phyloP scores from a whole-genome alignment of 2,329 filamentous ascomycete species.

The Cytospora paraplurivora region DNA sequence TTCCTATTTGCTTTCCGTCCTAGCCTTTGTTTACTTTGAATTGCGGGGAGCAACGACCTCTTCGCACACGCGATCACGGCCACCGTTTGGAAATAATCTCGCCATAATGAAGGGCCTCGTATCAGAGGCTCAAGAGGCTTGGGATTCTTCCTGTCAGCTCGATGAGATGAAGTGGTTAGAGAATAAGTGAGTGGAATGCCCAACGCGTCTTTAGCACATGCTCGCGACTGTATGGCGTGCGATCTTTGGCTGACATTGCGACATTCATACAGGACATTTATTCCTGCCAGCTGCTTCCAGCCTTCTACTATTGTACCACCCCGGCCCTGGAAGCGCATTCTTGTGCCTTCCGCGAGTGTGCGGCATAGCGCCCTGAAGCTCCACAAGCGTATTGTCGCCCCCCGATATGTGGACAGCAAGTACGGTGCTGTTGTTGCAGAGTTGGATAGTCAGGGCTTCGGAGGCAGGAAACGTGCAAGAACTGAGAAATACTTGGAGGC shows the following conservation, averaged over 20 bases:
- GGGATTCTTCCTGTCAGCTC: background rate
- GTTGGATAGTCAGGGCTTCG: constrained; percentile 38
- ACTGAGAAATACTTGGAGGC: constrained; percentile 36
- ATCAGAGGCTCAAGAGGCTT: background rate
- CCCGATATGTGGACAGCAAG: constrained; percentile 13
- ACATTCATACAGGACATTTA: constrained; percentile 25
- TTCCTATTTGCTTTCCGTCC: background rate
- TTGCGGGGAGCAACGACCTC: constrained; percentile 2
- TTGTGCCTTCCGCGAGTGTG: constrained; percentile 31
- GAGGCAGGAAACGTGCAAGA: constrained; percentile 41
- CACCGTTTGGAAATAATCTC: background rate
- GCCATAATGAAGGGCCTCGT: constrained; percentile 5
- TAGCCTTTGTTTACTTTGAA: constrained; percentile 22
- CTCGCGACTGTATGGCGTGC: background rate
- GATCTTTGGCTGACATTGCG: constrained; percentile 2
- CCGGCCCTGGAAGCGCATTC: constrained; percentile 37
- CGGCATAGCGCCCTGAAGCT: constrained; percentile 32
- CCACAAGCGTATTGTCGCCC: constrained; percentile 38
- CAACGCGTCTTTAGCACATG: background rate
- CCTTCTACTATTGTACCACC: constrained; percentile 31
- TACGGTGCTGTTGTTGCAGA: constrained; percentile 35
- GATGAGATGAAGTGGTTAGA: constrained; percentile 21
- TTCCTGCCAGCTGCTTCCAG: constrained; percentile 33
- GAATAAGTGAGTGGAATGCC: constrained; percentile 15
- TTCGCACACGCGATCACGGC: constrained; percentile 3